These are phyloP conservation scores for Cordyceps javanica DNA, from an alignment of 2,329 filamentous ascomycete genomes.

Conservation along the genomic window DNA sequence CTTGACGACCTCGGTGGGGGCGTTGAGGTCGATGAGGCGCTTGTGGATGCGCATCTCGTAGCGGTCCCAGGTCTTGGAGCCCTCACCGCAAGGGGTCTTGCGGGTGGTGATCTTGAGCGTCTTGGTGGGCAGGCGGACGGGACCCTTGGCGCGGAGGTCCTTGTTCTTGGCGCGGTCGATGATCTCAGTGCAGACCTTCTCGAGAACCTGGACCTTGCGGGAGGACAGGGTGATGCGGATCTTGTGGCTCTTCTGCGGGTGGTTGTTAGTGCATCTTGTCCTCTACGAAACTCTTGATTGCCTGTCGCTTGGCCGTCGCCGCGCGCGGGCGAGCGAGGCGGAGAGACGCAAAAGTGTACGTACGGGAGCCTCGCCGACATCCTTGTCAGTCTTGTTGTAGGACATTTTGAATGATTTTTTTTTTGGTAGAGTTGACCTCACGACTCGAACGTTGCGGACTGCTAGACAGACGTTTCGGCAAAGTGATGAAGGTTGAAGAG, in stretches of 20 bases:
- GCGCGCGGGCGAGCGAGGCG: background rate
- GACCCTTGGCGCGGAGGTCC: slow-evolving; percentile 97
- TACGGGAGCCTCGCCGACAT: slow-evolving; percentile 82
- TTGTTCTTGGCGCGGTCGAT: slow-evolving; percentile 98
- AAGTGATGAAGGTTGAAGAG: slow-evolving; percentile 60
- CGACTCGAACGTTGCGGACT: slow-evolving; percentile 61
- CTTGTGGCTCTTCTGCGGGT: slow-evolving; percentile 77
- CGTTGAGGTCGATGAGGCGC: slow-evolving; percentile 94
- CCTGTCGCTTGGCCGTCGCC: too few relatives aligned
- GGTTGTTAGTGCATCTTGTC: background rate
- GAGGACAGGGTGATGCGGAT: slow-evolving; percentile 97
- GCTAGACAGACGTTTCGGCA: slow-evolving; percentile 56
- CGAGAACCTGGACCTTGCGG: slow-evolving; percentile 89
- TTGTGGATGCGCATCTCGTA: slow-evolving; percentile 99
- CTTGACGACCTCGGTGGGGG: slow-evolving; percentile 96
- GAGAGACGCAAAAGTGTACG: slow-evolving; percentile 32
- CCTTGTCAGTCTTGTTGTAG: slow-evolving; percentile 94
- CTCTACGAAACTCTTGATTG: too few relatives aligned
- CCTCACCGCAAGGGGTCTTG: slow-evolving; percentile 99
- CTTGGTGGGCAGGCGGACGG: slow-evolving; percentile 96
- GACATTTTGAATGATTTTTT: slow-evolving; percentile 61
- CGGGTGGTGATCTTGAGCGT: slow-evolving; percentile 93
- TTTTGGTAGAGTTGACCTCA: slow-evolving; percentile 45
- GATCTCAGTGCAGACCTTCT: slow-evolving; percentile 97
- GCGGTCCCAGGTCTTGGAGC: slow-evolving; percentile 99